Evolutionary conservation across 345 rosid genomes (phyloP).

Genomic region (Rhodamnia argentea): DNA sequence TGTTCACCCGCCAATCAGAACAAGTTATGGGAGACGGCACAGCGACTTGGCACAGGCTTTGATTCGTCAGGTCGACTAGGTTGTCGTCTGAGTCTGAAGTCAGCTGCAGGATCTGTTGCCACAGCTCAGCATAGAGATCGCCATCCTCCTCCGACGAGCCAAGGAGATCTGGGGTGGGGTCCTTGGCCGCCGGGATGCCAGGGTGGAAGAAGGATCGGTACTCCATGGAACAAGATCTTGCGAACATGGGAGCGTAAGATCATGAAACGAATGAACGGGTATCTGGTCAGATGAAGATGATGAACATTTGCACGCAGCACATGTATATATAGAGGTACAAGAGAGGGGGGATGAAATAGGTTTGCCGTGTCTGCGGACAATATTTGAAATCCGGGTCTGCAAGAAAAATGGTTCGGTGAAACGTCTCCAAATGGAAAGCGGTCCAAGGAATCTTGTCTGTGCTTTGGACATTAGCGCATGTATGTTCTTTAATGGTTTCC

Average conservation of each 20-base stretch:
- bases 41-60: background rate
- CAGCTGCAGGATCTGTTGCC: constrained; percentile 30
- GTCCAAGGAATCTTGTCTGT: constrained; percentile 9
- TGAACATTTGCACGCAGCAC: background rate
- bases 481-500: background rate
- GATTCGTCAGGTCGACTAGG: background rate
- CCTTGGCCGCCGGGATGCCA: background rate
- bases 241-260: background rate
- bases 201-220: background rate
- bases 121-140: constrained; percentile 20
- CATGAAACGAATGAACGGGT: background rate
- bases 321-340: background rate
- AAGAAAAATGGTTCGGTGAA: constrained; percentile 2
- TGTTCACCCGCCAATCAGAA: background rate
- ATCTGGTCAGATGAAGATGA: background rate
- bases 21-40: background rate
- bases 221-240: background rate
- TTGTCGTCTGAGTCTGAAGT: constrained; percentile 31
- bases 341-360: background rate
- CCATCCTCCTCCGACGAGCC: background rate
- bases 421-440: constrained; percentile 11
- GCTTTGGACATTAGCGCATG: background rate
- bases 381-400: background rate
- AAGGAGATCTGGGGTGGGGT: background rate
- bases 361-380: no score